A percentile compares a stretch with the other conserved stretches of the same genome.
phyloP scores from a whole-genome alignment of 306 rosid species.

The Malus sylvestris region DNA sequence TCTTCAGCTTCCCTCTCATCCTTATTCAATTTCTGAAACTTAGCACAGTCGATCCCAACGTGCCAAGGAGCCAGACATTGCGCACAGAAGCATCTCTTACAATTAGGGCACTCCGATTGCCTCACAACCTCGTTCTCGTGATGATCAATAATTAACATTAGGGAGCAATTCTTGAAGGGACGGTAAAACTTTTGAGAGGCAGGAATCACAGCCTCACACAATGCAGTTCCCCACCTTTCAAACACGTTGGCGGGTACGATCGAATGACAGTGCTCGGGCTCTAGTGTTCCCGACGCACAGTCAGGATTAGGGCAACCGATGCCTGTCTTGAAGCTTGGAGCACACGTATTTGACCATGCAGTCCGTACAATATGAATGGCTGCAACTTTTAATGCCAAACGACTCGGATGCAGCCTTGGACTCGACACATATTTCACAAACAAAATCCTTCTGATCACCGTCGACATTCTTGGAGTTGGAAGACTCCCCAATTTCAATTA shows the following conservation, averaged over 20 bases:
- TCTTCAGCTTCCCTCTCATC: constrained; percentile 34
- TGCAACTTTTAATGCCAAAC: constrained; percentile 13
- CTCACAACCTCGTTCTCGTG: constrained; percentile 26
- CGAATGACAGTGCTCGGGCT: constrained; percentile 22
- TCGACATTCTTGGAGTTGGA: not conserved
- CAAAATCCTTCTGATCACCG: not conserved
- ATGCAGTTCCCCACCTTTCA: constrained; percentile 52
- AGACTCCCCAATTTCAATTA: not conserved
- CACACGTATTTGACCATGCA: constrained; percentile 39
- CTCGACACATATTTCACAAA: constrained; percentile 21
- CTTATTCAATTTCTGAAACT: constrained; percentile 23
- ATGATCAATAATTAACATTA: constrained; percentile 30
- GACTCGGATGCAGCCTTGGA: not conserved
- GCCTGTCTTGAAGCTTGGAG: constrained; percentile 26
- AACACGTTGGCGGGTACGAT: constrained; percentile 28
- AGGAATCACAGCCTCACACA: constrained; percentile 37
- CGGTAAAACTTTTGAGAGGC: constrained; percentile 39
- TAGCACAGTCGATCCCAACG: constrained; percentile 26
- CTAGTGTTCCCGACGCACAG: constrained; percentile 4
- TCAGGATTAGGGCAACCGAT: constrained; percentile 6
- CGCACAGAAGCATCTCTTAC: constrained; percentile 54
- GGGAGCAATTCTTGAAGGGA: constrained; percentile 48
- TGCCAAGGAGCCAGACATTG: constrained; percentile 57
- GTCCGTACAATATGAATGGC: constrained; percentile 44
- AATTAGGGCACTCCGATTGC: constrained; percentile 42